These are phyloP conservation scores for Ramichloridium luteum DNA, from an alignment of 2,329 filamentous ascomycete genomes.

Conservation along the genomic window DNA sequence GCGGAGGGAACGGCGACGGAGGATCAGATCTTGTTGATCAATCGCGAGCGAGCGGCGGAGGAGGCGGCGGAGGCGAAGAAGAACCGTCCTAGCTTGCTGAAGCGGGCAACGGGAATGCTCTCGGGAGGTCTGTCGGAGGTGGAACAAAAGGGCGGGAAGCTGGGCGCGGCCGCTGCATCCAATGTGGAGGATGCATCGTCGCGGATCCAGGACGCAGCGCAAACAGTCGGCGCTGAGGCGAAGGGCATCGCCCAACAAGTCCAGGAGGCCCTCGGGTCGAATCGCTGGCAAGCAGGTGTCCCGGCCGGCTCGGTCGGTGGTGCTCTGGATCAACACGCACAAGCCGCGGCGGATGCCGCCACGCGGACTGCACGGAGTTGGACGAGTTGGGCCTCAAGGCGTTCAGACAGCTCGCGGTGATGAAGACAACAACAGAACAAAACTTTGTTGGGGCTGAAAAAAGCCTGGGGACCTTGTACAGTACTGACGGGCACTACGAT, in stretches of 20 bases:
- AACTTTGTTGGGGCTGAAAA: no score
- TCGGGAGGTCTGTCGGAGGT: slow-evolving; percentile 25
- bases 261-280: slow-evolving; percentile 20
- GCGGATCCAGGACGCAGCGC: slow-evolving; percentile 5
- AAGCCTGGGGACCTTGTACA: no score
- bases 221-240: slow-evolving; percentile 12
- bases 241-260: slow-evolving; percentile 23
- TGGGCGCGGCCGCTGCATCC: slow-evolving; percentile 17
- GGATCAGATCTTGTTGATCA: slow-evolving; percentile 40
- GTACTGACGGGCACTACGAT: no score
- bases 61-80: slow-evolving; percentile 36
- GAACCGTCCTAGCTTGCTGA: slow-evolving; percentile 26
- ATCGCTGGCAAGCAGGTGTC: slow-evolving; percentile 18
- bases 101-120: slow-evolving; percentile 22
- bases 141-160: slow-evolving; percentile 26
- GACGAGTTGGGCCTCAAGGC: slow-evolving; percentile 33
- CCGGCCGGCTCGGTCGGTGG: slow-evolving; percentile 27
- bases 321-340: slow-evolving; percentile 35
- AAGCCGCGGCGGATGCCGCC: slow-evolving; percentile 26
- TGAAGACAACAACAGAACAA: no score
- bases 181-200: slow-evolving; percentile 5
- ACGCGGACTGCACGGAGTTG: slow-evolving; percentile 31
- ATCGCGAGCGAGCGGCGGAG: slow-evolving; percentile 50
- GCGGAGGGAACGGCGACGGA: slow-evolving; percentile 34
- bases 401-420: no score